phyloP scores from a whole-genome alignment of 495 filamentous ascomycete genomes.

The Tuber brumale region DNA sequence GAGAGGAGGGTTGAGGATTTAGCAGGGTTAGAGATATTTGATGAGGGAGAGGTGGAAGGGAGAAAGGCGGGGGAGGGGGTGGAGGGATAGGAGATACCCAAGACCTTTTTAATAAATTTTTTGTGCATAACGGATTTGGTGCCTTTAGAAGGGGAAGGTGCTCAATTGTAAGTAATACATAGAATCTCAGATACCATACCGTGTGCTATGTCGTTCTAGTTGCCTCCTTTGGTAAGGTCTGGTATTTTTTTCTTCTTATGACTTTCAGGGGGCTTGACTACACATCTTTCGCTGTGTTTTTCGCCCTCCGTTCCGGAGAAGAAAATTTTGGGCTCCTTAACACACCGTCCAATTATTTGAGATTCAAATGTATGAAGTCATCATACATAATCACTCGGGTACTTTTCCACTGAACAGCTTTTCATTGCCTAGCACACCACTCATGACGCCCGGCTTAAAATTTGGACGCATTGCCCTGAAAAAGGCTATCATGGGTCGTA shows the following conservation, averaged over 20 bases:
- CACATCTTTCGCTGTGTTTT: no score
- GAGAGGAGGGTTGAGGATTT: neutral
- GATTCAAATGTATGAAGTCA: neutral
- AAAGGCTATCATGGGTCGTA: neutral
- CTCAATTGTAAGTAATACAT: neutral
- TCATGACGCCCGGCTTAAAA: neutral
- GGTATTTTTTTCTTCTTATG: no score
- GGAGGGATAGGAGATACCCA: neutral
- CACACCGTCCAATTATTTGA: no score
- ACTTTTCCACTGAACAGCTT: neutral
- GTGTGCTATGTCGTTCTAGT: no score
- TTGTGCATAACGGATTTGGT: neutral
- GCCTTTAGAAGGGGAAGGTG: neutral
- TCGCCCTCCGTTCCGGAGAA: no score
- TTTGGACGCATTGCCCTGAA: neutral
- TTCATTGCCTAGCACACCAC: neutral
- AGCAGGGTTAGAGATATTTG: constrained; percentile 2
- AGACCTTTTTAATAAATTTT: neutral
- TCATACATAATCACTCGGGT: neutral
- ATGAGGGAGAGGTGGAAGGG: neutral
- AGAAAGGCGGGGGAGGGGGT: neutral
- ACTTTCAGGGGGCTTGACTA: no score
- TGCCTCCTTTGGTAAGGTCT: no score
- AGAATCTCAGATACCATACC: no score
- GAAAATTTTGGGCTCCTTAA: no score